Evolutionary conservation across 2,329 filamentous ascomycete genomes (phyloP), one percentile per base, ranked within the genome.

Genomic region (Fusarium concolor): DNA sequence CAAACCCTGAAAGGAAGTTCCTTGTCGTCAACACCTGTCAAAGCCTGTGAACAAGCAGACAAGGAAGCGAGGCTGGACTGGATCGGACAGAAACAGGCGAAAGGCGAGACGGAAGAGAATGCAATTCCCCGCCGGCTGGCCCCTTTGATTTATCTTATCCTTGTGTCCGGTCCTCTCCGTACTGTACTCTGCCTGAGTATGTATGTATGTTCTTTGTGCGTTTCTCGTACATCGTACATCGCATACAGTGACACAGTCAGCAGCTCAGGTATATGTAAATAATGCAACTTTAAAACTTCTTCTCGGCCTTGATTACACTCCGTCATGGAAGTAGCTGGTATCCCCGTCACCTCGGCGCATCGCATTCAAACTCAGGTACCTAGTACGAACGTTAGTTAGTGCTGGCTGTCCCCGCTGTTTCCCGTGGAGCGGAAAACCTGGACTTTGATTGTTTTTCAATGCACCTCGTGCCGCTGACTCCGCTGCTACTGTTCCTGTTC

Each of bases 361-460:
- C 38, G 45, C 46, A 37, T 20, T 28, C 20, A 31, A 38, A 59
- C 29, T 47, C 26, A 52, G 37, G 56, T 67, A 56, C 44, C 45
- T 39, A 52, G 49, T 53, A 56, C 49, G 28, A 17, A n/a, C 9
- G 8, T 35, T n/a, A 43, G 8, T 35, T n/a, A 43, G 11, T 29
- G 29, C 12, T 55, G 31, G 9, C 18, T 55, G 54, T 65, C 42
- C 67, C 67, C 67, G 60, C 67, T 68, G 59, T 70, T 70, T 70
- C 52, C 63, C 58, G 54, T 62, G 45, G 55, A 65, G 51, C 46
- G 42, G 44, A 60, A 70, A 52, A 52, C 57, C 43, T 67, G 68
- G 50, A 67, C 57, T 62, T 60, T 60, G 22, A 67, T 71, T 72
- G 56, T 53, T 70, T 72, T 73, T 70, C 65, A 72, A 73, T 71